Base-by-base conservation (phyloP, 495 filamentous ascomycete species). In the Penicillium manginii region DNA sequence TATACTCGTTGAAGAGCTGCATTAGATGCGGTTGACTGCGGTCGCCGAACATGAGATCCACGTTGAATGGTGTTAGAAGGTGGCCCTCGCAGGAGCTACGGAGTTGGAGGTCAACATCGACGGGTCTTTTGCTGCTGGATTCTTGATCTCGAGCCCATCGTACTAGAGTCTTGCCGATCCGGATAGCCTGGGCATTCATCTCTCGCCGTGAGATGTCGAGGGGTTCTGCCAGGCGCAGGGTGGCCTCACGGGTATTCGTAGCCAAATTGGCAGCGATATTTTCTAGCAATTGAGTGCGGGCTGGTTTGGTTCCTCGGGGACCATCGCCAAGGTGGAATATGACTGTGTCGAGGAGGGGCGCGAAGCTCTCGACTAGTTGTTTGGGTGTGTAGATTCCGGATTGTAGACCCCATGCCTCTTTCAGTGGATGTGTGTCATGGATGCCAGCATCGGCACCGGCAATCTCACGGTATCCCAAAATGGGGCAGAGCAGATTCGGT, bases 1-100 rank as follows among this genome's bases (percentile, higher is more conserved):
- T 65, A 32, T 69, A 75, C 47, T 73, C 71, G 53, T 73, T 73
- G 55, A 61, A 68, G 2, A 73, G 50, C 29, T 74, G 72, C 69
- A 76, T 74, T 15, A 73, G 59, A 21, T 66, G 63, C 1, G 59
- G 52, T 17, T 57, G 22, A 52, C 60, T 66, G 29, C 71, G 61
- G 15, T 53, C 50, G n/a, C 71, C 70, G 29, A 68, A 66, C 61
- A 76, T 58, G 0, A 76, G 60, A 26, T 56, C 52, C 3, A 65
- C 69, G n/a, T 66, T 68, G 10, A 14, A 14, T 11, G 61, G 67
- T 19, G 35, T 63, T 19, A 64, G 62, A 11, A 74, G 54, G 52
- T 76, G 71, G 21, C 66, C 68, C 17, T 76, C 73, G 48, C 73
- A 74, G 6, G 61, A 64, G 43, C 69, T 71, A 32, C 70, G 67